Evolutionary conservation across 495 filamentous ascomycete genomes (phyloP).

Genomic region (Rostrohypoxylon terebratum): DNA sequence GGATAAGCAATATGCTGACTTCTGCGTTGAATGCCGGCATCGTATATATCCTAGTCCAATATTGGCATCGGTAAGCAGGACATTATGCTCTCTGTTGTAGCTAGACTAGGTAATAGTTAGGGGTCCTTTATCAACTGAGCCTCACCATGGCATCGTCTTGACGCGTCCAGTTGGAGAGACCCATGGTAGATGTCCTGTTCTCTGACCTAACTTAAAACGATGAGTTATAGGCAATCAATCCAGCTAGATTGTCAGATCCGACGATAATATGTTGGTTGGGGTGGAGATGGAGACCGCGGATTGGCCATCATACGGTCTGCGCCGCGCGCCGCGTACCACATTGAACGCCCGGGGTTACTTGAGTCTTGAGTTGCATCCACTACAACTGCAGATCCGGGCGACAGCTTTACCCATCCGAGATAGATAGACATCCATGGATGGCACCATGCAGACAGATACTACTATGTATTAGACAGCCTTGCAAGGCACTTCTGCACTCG

Average conservation of each 20-base stretch:
- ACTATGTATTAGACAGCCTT: constrained; percentile 14
- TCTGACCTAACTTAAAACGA: not conserved
- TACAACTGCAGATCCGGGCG: not conserved
- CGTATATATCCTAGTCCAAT: not conserved
- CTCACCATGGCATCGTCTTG: not conserved
- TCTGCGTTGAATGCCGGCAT: not conserved
- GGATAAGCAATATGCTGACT: not conserved
- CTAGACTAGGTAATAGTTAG: too few species aligned
- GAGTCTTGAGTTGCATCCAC: constrained; percentile 1
- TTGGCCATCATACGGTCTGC: constrained; percentile 31
- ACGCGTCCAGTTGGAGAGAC: not conserved
- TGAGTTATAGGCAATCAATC: not conserved
- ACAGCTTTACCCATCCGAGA: not conserved
- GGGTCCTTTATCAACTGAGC: not conserved
- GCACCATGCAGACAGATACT: too few species aligned
- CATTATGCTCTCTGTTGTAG: not conserved
- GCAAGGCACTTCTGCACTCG: constrained; percentile 15
- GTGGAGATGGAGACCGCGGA: not conserved
- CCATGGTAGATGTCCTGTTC: constrained; percentile 1
- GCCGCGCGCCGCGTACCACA: constrained; percentile 6
- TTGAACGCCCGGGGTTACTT: not conserved
- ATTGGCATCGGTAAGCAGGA: not conserved
- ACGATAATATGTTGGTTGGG: not conserved
- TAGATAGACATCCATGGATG: constrained; percentile 15
- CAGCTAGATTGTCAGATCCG: not conserved